Percentiles rank a stretch among this genome's conserved stretches.
phyloP scores from a whole-genome alignment of 2,329 filamentous ascomycete species.

The Cladosporium sp. region DNA sequence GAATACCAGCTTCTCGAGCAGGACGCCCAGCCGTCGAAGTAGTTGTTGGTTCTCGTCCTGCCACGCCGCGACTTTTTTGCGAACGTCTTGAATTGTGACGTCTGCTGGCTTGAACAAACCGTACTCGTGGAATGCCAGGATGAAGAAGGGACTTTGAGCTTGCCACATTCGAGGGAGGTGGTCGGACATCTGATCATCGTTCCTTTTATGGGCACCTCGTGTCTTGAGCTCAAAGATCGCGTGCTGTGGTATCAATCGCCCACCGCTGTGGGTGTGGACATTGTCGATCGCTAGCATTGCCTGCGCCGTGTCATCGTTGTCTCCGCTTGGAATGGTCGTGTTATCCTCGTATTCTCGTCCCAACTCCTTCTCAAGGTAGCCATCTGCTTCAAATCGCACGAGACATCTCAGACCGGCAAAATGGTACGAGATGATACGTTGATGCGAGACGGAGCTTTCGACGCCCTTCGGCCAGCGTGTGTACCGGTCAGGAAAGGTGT shows the following conservation, averaged over 20 bases:
- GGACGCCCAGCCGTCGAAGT: constrained; percentile 31
- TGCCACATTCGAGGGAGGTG: constrained; percentile 52
- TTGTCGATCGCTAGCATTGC: not conserved
- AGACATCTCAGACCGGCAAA: constrained; percentile 56
- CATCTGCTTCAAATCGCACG: constrained; percentile 61
- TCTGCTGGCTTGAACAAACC: constrained; percentile 43
- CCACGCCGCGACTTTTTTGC: constrained; percentile 42
- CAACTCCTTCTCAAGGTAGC: constrained; percentile 44
- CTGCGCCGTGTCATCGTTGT: not conserved
- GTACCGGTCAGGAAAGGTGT: constrained; percentile 66
- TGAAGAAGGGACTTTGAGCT: constrained; percentile 52
- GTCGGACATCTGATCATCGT: constrained; percentile 35
- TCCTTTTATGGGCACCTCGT: not conserved
- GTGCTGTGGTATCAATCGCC: constrained; percentile 40
- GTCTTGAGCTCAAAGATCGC: constrained; percentile 50
- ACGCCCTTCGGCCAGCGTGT: constrained; percentile 62
- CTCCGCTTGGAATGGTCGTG: not conserved
- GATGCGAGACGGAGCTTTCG: constrained; percentile 59
- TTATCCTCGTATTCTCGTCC: not conserved
- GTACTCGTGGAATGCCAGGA: constrained; percentile 52
- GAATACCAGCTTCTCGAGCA: constrained; percentile 37
- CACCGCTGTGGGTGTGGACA: constrained; percentile 14
- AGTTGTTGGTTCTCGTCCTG: constrained; percentile 40
- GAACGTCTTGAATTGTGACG: constrained; percentile 43
- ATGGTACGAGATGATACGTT: constrained; percentile 60